Base-by-base conservation (phyloP, 2,329 filamentous ascomycete species). In the Fonsecaea pedrosoi region DNA sequence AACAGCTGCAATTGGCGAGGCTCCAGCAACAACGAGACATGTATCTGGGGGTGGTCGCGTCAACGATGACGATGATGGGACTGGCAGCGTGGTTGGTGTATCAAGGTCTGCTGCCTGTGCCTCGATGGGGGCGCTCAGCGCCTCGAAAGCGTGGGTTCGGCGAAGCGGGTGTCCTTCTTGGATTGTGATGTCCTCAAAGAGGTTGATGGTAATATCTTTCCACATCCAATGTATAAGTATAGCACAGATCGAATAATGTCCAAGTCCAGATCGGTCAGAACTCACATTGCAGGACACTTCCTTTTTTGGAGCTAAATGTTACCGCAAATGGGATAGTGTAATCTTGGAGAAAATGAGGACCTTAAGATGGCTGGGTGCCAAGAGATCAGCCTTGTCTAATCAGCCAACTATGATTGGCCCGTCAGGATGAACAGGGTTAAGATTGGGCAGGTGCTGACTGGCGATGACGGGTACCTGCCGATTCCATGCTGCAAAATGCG, bases 51-150 rank as follows among this genome's bases (percentile, higher is more conserved):
- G n/a, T 62, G 32, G 40, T 70, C 4, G 53, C 65, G 13, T 66
- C 64, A 25, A 67, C 60, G 45, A 38, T 62, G 62, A 59, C 62
- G n/a, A 48, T 65, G 4, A 60, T 60, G 21, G 61, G 67, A 21
- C 21, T 65, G 18, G 18, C 65, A 25, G 64, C 65, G 12, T 64
- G 58, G 61, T 48, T 74, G 73, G 71, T 75, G 38, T 75, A 77
- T 60, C 69, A 75, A 60, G 78, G 75, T 18, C 63, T 77, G 2
- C 71, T 78, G 13, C 69, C 69, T n/a, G 63, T 72, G 12, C 71
- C 69, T 35, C 62, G 61, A 37, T 64, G 59, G 37, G 53, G 60
- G 13, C 34, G 59, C 18, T 53, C 55, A 34, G 55, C 40, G 48
- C n/a, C 64, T 18, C 50, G 21, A 37, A n/a, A 48, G 60, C 66